phyloP scores from a whole-genome alignment of 2,329 filamentous ascomycete species.

The Sphaerulina musiva region DNA sequence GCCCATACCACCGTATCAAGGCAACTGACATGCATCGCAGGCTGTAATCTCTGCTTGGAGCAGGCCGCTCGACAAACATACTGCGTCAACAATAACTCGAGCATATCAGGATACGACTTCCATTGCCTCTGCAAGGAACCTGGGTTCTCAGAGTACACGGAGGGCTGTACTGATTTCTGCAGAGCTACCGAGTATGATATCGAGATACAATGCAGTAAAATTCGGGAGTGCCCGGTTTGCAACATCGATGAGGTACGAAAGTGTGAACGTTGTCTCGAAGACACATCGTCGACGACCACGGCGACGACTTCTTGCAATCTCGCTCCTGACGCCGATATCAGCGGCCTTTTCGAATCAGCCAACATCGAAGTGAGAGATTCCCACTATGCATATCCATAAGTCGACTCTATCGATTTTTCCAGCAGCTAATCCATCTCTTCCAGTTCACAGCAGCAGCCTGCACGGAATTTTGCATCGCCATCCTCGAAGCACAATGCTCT shows the following conservation, averaged over 20 bases:
- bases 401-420: background rate
- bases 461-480: background rate
- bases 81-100: background rate
- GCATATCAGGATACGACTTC: background rate
- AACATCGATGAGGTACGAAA: background rate
- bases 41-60: constrained; percentile 2
- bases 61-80: background rate
- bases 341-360: background rate
- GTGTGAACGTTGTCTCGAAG: background rate
- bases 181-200: background rate
- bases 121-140: constrained; percentile 1
- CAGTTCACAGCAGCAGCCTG: background rate
- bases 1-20: background rate
- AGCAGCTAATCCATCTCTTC: background rate
- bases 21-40: background rate
- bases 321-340: background rate
- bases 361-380: background rate
- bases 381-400: background rate
- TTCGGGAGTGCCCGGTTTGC: background rate
- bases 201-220: background rate
- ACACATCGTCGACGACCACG: background rate
- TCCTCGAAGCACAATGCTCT: background rate
- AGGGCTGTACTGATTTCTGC: background rate
- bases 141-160: background rate
- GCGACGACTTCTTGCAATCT: background rate